These are phyloP conservation scores for Fraxinus albicans DNA, from an alignment of 305 asterid species.

Conservation along the genomic window DNA sequence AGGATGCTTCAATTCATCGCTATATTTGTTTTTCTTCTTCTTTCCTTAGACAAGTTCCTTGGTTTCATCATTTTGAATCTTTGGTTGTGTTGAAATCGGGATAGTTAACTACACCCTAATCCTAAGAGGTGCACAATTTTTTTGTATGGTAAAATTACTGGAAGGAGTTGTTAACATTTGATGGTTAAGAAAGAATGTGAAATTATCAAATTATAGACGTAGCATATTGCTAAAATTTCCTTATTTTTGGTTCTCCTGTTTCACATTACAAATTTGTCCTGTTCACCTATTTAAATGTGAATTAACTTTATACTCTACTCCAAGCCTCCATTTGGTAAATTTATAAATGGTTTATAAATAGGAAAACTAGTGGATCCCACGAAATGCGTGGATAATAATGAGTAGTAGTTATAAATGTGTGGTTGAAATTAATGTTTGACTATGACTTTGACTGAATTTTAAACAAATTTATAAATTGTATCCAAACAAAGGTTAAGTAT, in stretches of 20 bases:
- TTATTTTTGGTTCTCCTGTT: constrained; percentile 2
- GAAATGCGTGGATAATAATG: not conserved
- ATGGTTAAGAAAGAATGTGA: not conserved
- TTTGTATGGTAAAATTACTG: not conserved
- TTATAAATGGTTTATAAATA: not conserved
- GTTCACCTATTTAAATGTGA: not conserved
- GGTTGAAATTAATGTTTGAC: not conserved
- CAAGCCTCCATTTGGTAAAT: not conserved
- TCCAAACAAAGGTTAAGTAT: not conserved
- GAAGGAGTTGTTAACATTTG: not conserved
- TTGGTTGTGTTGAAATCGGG: not conserved
- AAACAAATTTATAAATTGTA: not conserved
- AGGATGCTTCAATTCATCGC: not conserved
- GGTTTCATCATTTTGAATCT: not conserved
- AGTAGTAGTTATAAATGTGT: not conserved
- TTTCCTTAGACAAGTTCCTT: not conserved
- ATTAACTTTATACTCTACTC: not conserved
- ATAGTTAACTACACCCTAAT: not conserved
- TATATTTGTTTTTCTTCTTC: not conserved
- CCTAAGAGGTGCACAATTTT: not conserved
- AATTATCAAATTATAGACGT: not conserved
- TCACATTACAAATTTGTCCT: not conserved
- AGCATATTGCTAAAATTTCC: not conserved
- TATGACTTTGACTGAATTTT: not conserved
- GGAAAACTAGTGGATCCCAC: not conserved